Evolutionary conservation across 2,329 filamentous ascomycete species (phyloP).

Genomic region (Fusarium kyushuense): DNA sequence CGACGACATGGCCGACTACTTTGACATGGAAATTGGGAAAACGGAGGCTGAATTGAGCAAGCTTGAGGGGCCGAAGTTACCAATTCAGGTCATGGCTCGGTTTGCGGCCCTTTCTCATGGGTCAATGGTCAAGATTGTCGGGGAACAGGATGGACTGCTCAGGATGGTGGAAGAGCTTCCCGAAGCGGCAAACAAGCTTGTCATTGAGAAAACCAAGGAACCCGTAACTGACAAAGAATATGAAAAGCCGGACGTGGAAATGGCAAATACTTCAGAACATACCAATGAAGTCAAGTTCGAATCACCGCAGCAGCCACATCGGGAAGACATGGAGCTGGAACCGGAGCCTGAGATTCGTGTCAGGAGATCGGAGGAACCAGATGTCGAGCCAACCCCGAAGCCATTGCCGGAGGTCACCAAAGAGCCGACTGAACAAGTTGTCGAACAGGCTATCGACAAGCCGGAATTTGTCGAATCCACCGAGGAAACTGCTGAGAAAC

Average conservation of each 20-base stretch:
- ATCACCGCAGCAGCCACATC: background rate
- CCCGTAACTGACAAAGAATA: conserved; percentile 5
- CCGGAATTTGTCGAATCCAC: background rate
- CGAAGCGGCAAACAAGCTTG: conserved; percentile 37
- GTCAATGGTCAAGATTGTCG: conserved; percentile 61
- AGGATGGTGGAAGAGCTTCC: conserved; percentile 60
- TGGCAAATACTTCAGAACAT: conserved; percentile 40
- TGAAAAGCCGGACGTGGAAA: conserved; percentile 30
- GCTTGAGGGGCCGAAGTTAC: conserved; percentile 57
- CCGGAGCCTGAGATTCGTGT: conserved; percentile 12
- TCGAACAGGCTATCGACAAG: background rate
- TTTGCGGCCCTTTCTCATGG: conserved; percentile 63
- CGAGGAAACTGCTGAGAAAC: background rate
- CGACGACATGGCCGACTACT: conserved; percentile 69
- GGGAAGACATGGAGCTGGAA: conserved; percentile 3
- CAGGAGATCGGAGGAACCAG: conserved; percentile 13
- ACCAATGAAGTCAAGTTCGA: background rate
- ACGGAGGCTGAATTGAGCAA: conserved; percentile 63
- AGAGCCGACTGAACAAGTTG: background rate
- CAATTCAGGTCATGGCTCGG: conserved; percentile 58
- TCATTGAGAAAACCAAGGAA: conserved; percentile 12
- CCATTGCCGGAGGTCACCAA: conserved; percentile 1
- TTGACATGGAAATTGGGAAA: conserved; percentile 65
- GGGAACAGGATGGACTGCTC: conserved; percentile 58
- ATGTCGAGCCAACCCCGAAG: conserved; percentile 6